Base-by-base conservation (phyloP, 306 rosid genomes). In the Cercis canadensis region DNA sequence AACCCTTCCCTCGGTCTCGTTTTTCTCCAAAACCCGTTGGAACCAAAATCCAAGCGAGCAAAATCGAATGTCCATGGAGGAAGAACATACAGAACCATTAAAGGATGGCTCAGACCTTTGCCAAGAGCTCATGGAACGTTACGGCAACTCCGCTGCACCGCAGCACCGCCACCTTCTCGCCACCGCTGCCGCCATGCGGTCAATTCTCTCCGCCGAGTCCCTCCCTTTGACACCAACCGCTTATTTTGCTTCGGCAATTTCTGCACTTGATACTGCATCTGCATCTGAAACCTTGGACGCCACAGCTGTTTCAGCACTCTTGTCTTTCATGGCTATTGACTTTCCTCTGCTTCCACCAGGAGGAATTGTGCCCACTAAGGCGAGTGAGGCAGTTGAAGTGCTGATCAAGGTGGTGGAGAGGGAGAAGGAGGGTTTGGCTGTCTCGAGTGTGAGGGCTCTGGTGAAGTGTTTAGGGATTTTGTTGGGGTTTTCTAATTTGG, bases 111-210 rank as follows among this genome's bases (percentile, higher is more conserved):
- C 87, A 8, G 96, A 90, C 82, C 79, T 90, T 21, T 89, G 90
- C 78, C 88, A 82, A 55, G 96, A 90, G 83, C 96, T 94, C 83
- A 86, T 91, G 87, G 92, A 76, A 83, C 96, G 97, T 61, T 94
- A 94, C 65, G 75, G 89, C 77, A 90, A 89, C 80, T 90, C 96
- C 51, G 41, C 85, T 14, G 96, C 98, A 0, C 84, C 92, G 1
- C 99, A 94, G 64, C 97, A 94, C 68, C 95, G 92, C 65, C 97
- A 94, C 76, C 95, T 91, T 40, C 78, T 90, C 8, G 92, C 96
- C 43, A 88, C 96, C 14, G 96, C 95, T 24, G 88, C 84, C 12
- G 91, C 92, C 44, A 84, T 94, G 78, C 92, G 89, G 31, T 83
- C 92, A 18, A 86, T 87, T 52, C 91, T 91, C 16, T 3, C 78